These are phyloP conservation scores for Nidularia sp. DNA, from an alignment of 768 basidiomycete species.

Conservation along the genomic window DNA sequence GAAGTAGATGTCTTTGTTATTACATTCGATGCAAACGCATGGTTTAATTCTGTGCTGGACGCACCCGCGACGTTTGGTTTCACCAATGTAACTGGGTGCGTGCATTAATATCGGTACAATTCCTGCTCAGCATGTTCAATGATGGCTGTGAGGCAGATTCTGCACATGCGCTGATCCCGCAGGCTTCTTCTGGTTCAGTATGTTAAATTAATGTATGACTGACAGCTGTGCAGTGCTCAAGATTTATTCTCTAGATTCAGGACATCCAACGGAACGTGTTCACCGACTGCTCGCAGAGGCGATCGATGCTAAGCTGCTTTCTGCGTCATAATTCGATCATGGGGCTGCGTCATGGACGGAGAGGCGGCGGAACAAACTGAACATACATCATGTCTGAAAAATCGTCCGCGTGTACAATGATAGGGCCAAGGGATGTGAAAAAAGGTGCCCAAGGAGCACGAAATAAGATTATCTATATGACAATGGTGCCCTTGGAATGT, in stretches of 20 bases:
- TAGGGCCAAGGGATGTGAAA: neutral
- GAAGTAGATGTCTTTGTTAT: conserved; percentile 30
- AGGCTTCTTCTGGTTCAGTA: conserved; percentile 52
- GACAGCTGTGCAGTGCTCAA: neutral
- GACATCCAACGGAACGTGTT: conserved; percentile 46
- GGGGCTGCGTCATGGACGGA: too few relatives aligned
- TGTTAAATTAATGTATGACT: conserved; percentile 12
- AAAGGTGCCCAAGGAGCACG: neutral
- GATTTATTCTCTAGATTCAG: conserved; percentile 27
- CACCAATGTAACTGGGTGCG: conserved; percentile 43
- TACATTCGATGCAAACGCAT: conserved; percentile 46
- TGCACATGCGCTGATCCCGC: conserved; percentile 41
- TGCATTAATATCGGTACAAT: neutral
- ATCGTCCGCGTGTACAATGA: too few relatives aligned
- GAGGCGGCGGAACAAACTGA: too few relatives aligned
- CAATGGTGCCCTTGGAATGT: neutral
- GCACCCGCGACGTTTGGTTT: conserved; percentile 36
- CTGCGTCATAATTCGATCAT: conserved; percentile 3
- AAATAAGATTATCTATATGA: neutral
- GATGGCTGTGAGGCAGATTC: conserved; percentile 24
- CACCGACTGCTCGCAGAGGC: conserved; percentile 41
- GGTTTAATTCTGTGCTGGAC: conserved; percentile 45
- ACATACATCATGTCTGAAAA: too few relatives aligned
- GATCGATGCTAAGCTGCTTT: conserved; percentile 28
- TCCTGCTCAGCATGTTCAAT: neutral